Evolutionary conservation across 2,329 filamentous ascomycete genomes (phyloP).

Genomic region (Helicocarpus griseus): DNA sequence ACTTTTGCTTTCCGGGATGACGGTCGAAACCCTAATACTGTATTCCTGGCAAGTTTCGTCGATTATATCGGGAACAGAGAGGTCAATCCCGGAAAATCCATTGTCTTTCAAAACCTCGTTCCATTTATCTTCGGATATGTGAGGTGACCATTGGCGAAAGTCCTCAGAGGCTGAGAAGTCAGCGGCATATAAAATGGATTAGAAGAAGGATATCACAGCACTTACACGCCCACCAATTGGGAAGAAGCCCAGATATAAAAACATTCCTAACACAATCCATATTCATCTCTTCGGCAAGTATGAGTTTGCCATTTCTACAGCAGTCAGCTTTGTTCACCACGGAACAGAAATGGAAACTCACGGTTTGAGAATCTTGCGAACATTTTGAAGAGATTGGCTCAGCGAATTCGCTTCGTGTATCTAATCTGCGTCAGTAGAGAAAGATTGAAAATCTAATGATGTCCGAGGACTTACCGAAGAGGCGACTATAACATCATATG

Average conservation of each 20-base stretch:
- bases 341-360: not conserved
- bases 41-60: slow-evolving; percentile 4
- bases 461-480: not conserved
- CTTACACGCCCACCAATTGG: slow-evolving; percentile 24
- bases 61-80: not conserved
- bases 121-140: slow-evolving; percentile 15
- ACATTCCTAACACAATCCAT: slow-evolving; percentile 2
- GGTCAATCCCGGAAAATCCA: slow-evolving; percentile 19
- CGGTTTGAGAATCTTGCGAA: slow-evolving; percentile 11
- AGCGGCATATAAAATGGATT: too few relatives aligned
- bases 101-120: slow-evolving; percentile 13
- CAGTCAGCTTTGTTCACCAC: not conserved
- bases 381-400: not conserved
- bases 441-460: not conserved
- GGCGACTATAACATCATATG: slow-evolving; percentile 1
- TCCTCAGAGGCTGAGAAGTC: too few relatives aligned
- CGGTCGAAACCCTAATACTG: slow-evolving; percentile 11
- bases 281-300: slow-evolving; percentile 9
- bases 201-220: not conserved
- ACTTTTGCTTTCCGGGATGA: slow-evolving; percentile 5
- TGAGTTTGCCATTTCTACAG: slow-evolving; percentile 6
- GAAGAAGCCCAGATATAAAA: slow-evolving; percentile 19
- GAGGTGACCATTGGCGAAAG: too few relatives aligned
- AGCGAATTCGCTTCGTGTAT: not conserved
- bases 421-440: not conserved